phyloP scores from a whole-genome alignment of 1,284 basidiomycete genomes.

The Cryptococcus wingfieldii region DNA sequence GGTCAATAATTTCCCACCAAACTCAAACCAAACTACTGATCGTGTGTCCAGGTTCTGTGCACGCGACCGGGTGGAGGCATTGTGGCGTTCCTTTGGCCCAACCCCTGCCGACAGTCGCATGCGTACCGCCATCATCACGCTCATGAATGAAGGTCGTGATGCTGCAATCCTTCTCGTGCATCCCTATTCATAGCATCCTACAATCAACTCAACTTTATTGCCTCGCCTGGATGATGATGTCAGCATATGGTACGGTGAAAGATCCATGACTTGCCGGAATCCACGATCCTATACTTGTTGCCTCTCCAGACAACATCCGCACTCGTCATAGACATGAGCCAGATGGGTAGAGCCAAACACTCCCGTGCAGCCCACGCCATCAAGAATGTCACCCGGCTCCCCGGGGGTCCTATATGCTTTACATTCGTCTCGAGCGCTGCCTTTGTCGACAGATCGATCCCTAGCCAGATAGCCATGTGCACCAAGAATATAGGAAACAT shows the following conservation, averaged over 20 bases:
- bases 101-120: background rate
- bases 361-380: constrained; percentile 74
- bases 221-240: background rate
- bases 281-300: constrained; percentile 38
- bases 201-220: background rate
- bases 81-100: background rate
- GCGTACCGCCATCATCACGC: background rate
- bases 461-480: constrained; percentile 62
- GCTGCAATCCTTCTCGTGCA: background rate
- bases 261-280: constrained; percentile 28
- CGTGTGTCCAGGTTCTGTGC: no score
- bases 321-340: constrained; percentile 71
- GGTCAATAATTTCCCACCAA: no score
- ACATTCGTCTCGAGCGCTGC: constrained; percentile 52
- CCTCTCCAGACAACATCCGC: constrained; percentile 81
- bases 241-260: no score
- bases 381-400: constrained; percentile 57
- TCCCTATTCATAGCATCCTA: background rate
- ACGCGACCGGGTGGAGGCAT: background rate
- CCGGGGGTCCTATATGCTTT: constrained; percentile 63
- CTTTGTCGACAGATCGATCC: constrained; percentile 45
- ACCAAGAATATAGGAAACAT: constrained; percentile 63
- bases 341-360: constrained; percentile 76
- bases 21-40: no score
- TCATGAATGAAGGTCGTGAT: background rate